A percentile compares a stretch with the other conserved stretches of the same genome.
Conservation (phyloP, 805 yeast species). For the Monosporozyma aquatica region DNA sequence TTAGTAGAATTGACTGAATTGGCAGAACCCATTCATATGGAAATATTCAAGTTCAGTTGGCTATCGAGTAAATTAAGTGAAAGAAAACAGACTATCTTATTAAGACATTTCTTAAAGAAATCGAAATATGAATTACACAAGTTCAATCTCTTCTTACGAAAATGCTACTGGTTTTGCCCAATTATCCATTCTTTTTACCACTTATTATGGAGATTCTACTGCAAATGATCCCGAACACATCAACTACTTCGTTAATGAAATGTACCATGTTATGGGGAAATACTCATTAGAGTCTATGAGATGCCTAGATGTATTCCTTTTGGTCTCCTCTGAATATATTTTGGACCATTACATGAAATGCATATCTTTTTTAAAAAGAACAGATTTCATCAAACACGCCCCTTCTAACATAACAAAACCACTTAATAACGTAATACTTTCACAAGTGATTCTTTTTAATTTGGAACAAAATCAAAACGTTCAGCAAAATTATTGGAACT, state of each 20-base stretch:
- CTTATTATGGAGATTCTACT: slow-evolving; percentile 36
- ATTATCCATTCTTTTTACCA: slow-evolving; percentile 41
- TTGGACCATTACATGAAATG: slow-evolving; percentile 39
- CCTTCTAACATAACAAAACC: slow-evolving; percentile 29
- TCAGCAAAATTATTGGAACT: slow-evolving; percentile 31
- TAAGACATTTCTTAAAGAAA: slow-evolving; percentile 23
- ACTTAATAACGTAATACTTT: slow-evolving; percentile 47
- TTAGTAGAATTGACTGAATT: slow-evolving; percentile 14
- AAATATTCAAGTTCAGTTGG: slow-evolving; percentile 25
- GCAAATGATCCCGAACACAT: slow-evolving; percentile 33
- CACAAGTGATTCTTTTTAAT: slow-evolving; percentile 43
- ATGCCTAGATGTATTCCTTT: slow-evolving; percentile 53
- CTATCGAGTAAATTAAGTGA: slow-evolving; percentile 23
- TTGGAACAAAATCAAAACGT: slow-evolving; percentile 18
- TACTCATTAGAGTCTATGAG: slow-evolving; percentile 67
- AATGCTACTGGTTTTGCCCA: slow-evolving; percentile 72
- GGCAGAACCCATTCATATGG: slow-evolving; percentile 11
- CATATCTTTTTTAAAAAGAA: slow-evolving; percentile 39
- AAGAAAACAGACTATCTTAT: slow-evolving; percentile 15
- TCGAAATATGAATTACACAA: slow-evolving; percentile 38
- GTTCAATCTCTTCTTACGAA: slow-evolving; percentile 62
- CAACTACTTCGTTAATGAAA: slow-evolving; percentile 36
- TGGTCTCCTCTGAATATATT: slow-evolving; percentile 39
- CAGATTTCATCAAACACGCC: slow-evolving; percentile 55
- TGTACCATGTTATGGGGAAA: slow-evolving; percentile 60